phyloP scores from a whole-genome alignment of 306 rosid species.

The Senna tora region DNA sequence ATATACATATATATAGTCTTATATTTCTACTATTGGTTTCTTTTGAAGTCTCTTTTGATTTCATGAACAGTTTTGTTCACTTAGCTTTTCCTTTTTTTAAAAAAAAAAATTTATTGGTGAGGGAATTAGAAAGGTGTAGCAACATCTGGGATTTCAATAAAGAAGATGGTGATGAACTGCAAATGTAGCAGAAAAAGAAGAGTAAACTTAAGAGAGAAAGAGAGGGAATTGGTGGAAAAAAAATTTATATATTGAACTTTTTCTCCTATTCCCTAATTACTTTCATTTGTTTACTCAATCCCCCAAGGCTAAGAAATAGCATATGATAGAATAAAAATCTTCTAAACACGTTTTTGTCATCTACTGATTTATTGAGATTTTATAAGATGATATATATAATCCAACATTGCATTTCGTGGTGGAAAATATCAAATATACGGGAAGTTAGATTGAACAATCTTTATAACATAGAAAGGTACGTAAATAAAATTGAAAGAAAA shows the following conservation, averaged over 20 bases:
- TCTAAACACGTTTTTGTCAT: neutral
- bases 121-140: neutral
- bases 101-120: conserved; percentile 47
- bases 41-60: conserved; percentile 22
- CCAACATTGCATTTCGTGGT: too few species aligned
- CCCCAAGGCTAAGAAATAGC: neutral
- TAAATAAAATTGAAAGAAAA: too few species aligned
- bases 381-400: neutral
- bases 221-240: conserved; percentile 27
- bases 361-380: neutral
- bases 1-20: neutral
- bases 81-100: conserved; percentile 10
- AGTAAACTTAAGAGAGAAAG: neutral
- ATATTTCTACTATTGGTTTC: conserved; percentile 23
- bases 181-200: conserved; percentile 34
- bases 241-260: conserved; percentile 29
- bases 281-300: neutral
- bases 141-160: neutral
- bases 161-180: conserved; percentile 24
- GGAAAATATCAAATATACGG: too few species aligned
- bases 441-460: too few species aligned
- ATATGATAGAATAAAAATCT: neutral
- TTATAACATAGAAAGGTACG: too few species aligned
- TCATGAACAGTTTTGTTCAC: conserved; percentile 47
- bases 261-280: neutral